A percentile compares a stretch with the other conserved stretches of the same genome.
Conservation (phyloP, 2,329 filamentous ascomycete genomes). For the Aulographum hederae region DNA sequence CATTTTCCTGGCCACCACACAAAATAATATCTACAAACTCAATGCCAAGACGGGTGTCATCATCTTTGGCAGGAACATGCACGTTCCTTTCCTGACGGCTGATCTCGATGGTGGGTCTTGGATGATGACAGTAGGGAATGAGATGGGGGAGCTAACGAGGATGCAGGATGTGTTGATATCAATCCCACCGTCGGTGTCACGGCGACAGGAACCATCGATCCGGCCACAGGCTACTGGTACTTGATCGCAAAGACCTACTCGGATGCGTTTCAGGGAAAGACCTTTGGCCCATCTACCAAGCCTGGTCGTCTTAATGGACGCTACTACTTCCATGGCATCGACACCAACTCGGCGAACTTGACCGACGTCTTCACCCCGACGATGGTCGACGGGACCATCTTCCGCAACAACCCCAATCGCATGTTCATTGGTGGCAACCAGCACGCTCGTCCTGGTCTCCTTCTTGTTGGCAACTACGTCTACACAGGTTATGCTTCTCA, state of each 20-base stretch:
- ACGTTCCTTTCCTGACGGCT: slow-evolving; percentile 27
- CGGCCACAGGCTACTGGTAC: slow-evolving; percentile 27
- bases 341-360: slow-evolving; percentile 23
- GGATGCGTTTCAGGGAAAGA: slow-evolving; percentile 15
- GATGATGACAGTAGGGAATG: slow-evolving; percentile 2
- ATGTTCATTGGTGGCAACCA: slow-evolving; percentile 30
- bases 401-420: slow-evolving; percentile 26
- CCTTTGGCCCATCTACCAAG: slow-evolving; percentile 7
- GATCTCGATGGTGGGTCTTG: slow-evolving; percentile 20
- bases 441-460: slow-evolving; percentile 27
- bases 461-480: slow-evolving; percentile 27
- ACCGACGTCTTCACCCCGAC: slow-evolving; percentile 21
- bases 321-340: slow-evolving; percentile 27
- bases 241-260: slow-evolving; percentile 31
- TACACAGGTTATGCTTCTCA: slow-evolving; percentile 33
- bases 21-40: slow-evolving; percentile 39
- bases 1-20: slow-evolving; percentile 37
- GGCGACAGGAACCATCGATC: slow-evolving; percentile 33
- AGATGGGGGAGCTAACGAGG: no score
- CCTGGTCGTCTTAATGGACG: slow-evolving; percentile 22
- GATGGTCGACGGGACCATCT: slow-evolving; percentile 22
- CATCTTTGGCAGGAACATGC: slow-evolving; percentile 27
- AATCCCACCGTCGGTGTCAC: slow-evolving; percentile 29
- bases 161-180: slow-evolving; percentile 25
- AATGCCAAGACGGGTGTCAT: slow-evolving; percentile 36